Percentiles rank a stretch among this genome's conserved stretches.
These are phyloP conservation scores for Leptodermis oblonga DNA, from an alignment of 257 asterid species.

Conservation along the genomic window DNA sequence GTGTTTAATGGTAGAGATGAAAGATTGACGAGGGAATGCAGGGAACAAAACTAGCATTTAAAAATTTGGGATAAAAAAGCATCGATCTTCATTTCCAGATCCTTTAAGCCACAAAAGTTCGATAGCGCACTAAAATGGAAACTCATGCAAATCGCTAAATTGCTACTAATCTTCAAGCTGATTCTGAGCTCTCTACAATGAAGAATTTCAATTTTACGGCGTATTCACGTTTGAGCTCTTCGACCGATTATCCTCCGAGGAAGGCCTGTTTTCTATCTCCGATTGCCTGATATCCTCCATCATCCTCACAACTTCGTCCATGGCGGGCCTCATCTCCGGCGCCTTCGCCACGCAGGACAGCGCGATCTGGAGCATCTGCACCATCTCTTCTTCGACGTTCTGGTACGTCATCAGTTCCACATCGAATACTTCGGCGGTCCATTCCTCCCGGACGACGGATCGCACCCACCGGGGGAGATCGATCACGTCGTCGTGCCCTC, in stretches of 20 bases:
- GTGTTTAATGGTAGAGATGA: too few species aligned
- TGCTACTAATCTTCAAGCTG: neutral
- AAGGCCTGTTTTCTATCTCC: conserved; percentile 50
- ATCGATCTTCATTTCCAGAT: too few species aligned
- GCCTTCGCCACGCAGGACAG: conserved; percentile 67
- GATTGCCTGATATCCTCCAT: conserved; percentile 58
- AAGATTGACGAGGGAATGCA: too few species aligned
- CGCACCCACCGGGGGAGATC: conserved; percentile 95
- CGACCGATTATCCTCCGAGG: conserved; percentile 68
- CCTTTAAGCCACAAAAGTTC: neutral
- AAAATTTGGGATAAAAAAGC: too few species aligned
- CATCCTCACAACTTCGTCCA: conserved; percentile 72
- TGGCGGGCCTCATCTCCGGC: conserved; percentile 59
- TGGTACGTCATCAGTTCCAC: conserved; percentile 55
- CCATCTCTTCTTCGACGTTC: conserved; percentile 82
- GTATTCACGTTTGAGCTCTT: conserved; percentile 48
- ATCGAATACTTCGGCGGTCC: conserved; percentile 97
- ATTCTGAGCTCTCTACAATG: neutral
- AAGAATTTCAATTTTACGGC: conserved; percentile 24
- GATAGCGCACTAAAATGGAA: neutral
- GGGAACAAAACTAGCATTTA: too few species aligned
- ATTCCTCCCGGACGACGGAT: conserved; percentile 89
- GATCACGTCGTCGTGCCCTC: conserved; percentile 58
- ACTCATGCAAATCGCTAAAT: neutral
- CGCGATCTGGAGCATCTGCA: conserved; percentile 91